phyloP scores from a whole-genome alignment of 1,284 basidiomycete species.

The Uromyces viciae-fabae region DNA sequence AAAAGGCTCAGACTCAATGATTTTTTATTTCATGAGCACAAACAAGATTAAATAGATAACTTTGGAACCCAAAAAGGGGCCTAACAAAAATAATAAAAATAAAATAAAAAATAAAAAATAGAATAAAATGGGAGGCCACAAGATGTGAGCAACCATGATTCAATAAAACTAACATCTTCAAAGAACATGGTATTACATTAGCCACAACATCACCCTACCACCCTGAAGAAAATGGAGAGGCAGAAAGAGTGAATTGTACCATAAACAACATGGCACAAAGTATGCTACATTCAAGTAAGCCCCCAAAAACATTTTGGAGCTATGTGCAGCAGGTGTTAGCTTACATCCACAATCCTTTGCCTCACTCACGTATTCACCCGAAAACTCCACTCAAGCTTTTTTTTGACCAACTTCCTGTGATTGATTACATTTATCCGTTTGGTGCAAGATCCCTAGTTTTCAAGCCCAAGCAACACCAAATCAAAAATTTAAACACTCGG shows the following conservation, averaged over 20 bases:
- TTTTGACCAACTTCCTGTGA: background rate
- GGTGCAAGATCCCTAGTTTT: background rate
- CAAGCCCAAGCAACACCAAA: background rate
- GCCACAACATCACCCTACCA: background rate
- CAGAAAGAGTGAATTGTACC: constrained; percentile 17
- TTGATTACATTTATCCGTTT: background rate
- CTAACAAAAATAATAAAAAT: too few species aligned
- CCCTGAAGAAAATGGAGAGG: constrained; percentile 10
- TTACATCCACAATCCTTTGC: background rate
- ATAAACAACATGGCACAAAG: constrained; percentile 10
- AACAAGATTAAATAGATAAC: too few species aligned
- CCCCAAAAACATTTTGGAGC: background rate
- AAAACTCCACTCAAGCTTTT: background rate
- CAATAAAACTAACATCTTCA: too few species aligned
- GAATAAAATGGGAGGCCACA: too few species aligned
- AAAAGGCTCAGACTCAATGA: too few species aligned
- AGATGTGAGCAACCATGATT: too few species aligned
- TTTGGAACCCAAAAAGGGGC: too few species aligned
- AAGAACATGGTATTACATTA: background rate
- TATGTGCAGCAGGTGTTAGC: background rate
- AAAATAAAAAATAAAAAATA: too few species aligned
- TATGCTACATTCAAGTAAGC: background rate
- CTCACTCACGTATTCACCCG: background rate
- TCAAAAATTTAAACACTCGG: background rate
- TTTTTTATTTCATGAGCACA: too few species aligned